Base-by-base conservation (phyloP, 768 basidiomycete genomes). In the Termitomyces sp. region DNA sequence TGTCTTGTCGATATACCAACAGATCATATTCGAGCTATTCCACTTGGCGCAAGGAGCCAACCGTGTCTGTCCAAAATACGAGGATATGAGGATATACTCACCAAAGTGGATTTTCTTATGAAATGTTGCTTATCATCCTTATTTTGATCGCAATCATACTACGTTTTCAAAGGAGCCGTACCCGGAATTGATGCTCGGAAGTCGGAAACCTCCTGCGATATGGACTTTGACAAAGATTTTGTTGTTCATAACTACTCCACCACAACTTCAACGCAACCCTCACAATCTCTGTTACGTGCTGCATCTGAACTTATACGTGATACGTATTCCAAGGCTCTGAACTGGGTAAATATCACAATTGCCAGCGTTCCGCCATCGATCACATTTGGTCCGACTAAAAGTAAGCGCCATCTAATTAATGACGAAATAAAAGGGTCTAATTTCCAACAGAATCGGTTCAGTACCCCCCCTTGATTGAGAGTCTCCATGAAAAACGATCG, bases 391-490 rank as follows among this genome's bases (percentile, higher is more conserved):
- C 42, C 33, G 14, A 35, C 33, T 12, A 35, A 33, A 17, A 45
- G 53, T 45, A 45, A 45, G 53, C 23, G 21, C 23, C 17, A 2
- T 44, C 0, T 35, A 1, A 14, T 23, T 11, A 17, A 17, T 31
- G 31, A 35, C 7, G 1, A 17, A n/a, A 1, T 26, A 9, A 15
- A 5, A 37, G 15, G 23, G 5, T 14, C 26, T 35, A 5, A 45
- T 31, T 19, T 1, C 35, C 1, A 45, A 31, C 21, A 62, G 61
- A 42, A 35, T 37, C 48, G 17, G 49, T 63, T 15, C 54, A 56
- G 47, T 63, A 63, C 17, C 43, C 54, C 19, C 54, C 48, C 12
- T 52, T 58, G 1, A 7, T 23, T 30, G n/a, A 30, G 46, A 19
- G 14, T 0, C 14, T 42, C 17, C 19, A 28, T 31, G 1, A 1